These are phyloP conservation scores for Eimeria acervulina DNA, from an alignment of 169 alveolate species.

Conservation along the genomic window DNA sequence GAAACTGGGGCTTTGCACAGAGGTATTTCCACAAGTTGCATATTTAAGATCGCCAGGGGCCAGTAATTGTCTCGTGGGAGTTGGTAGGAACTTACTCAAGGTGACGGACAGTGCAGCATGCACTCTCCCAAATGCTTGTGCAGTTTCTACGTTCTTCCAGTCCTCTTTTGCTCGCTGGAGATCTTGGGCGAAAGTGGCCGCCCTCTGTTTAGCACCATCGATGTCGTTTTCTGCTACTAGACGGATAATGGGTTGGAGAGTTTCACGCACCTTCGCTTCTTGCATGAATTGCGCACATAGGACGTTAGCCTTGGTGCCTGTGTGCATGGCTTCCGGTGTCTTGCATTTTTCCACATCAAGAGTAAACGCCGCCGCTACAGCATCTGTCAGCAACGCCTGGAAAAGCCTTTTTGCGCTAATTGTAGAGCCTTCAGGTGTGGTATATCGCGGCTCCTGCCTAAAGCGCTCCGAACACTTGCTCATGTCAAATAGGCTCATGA, in stretches of 20 bases:
- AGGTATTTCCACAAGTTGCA: not conserved
- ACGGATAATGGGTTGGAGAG: constrained; percentile 11
- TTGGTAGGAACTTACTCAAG: constrained; percentile 2
- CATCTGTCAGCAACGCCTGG: constrained; percentile 69
- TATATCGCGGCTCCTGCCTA: not conserved
- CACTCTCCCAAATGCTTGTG: constrained; percentile 35
- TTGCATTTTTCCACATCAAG: not conserved
- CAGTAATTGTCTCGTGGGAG: not conserved
- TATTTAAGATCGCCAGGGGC: not conserved
- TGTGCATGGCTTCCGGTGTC: not conserved
- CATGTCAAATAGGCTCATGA: constrained; percentile 51
- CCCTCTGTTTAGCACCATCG: constrained; percentile 9
- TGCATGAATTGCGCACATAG: constrained; percentile 9
- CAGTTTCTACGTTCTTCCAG: not conserved
- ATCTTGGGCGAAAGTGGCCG: not conserved
- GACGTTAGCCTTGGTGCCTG: constrained; percentile 49
- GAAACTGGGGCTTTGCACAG: not conserved
- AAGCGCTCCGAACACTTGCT: not conserved
- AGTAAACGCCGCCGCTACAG: constrained; percentile 2
- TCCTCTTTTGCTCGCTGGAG: not conserved
- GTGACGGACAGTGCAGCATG: constrained; percentile 27
- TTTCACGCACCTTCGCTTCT: constrained; percentile 35
- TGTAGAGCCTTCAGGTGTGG: not conserved
- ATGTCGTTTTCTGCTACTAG: not conserved
- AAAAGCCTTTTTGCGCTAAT: constrained; percentile 50